Conservation (phyloP, 371 early-diverging fungal species). For the Saksenaea oblongispora region DNA sequence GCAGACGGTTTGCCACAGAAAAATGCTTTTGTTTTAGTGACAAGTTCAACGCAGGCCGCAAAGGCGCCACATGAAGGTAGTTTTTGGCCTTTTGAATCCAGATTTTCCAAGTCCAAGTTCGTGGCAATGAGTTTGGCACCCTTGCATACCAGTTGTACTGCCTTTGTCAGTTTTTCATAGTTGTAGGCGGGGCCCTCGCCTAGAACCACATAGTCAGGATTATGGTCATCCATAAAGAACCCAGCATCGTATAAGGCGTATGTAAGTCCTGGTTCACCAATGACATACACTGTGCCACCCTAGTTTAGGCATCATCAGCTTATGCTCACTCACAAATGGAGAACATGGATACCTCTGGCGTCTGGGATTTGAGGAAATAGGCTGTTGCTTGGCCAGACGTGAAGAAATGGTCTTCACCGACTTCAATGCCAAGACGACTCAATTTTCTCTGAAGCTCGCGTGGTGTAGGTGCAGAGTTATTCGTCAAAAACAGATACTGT, state of each 20-base stretch:
- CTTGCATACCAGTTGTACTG: slow-evolving; percentile 54
- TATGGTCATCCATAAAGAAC: slow-evolving; percentile 63
- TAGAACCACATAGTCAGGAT: slow-evolving; percentile 69
- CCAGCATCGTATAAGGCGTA: slow-evolving; percentile 65
- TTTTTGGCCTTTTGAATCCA: slow-evolving; percentile 53
- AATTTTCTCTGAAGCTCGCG: slow-evolving; percentile 62
- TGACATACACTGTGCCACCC: slow-evolving; percentile 61
- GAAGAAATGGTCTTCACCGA: slow-evolving; percentile 61
- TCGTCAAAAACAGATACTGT: slow-evolving; percentile 67
- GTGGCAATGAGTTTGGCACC: slow-evolving; percentile 70
- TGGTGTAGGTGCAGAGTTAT: slow-evolving; percentile 70
- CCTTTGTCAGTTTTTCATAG: slow-evolving; percentile 64
- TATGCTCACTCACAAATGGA: background rate
- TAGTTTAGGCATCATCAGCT: slow-evolving; percentile 8
- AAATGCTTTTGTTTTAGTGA: slow-evolving; percentile 66
- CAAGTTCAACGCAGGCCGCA: slow-evolving; percentile 57
- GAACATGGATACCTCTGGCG: slow-evolving; percentile 41
- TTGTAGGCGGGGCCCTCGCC: slow-evolving; percentile 62
- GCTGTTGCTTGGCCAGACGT: slow-evolving; percentile 70
- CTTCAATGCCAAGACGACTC: slow-evolving; percentile 57
- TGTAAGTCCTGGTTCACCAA: slow-evolving; percentile 69
- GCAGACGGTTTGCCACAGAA: slow-evolving; percentile 67
- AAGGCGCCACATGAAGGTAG: slow-evolving; percentile 66
- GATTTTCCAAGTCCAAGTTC: slow-evolving; percentile 63
- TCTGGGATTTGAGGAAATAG: slow-evolving; percentile 59